phyloP scores from a whole-genome alignment of 139 green algal genomes.

The Micromonas commoda region DNA sequence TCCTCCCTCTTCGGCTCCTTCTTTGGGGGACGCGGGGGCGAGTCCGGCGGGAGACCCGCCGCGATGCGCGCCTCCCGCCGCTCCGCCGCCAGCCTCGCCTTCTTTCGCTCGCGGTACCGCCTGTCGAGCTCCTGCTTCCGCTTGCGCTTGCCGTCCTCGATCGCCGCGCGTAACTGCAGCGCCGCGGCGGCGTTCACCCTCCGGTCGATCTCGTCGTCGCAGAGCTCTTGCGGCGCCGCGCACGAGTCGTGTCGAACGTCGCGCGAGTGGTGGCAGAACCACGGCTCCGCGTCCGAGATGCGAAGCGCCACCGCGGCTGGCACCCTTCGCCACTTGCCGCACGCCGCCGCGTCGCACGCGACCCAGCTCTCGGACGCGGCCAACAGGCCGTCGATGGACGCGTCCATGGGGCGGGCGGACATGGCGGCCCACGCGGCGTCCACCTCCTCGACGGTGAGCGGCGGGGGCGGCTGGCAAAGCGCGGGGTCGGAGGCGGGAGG shows the following conservation, averaged over 20 bases:
- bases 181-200: background rate
- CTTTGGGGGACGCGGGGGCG: background rate
- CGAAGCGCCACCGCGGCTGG: background rate
- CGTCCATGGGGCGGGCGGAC: background rate
- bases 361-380: constrained; percentile 1
- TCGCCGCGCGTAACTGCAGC: background rate
- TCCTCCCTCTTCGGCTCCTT: background rate
- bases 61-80: background rate
- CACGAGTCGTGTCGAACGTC: background rate
- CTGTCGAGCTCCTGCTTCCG: background rate
- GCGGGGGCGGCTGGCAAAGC: background rate
- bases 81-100: background rate
- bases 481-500: no score
- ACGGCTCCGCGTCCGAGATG: background rate
- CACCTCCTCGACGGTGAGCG: background rate
- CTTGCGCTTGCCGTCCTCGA: background rate
- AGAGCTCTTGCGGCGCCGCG: background rate
- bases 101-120: background rate
- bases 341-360: background rate
- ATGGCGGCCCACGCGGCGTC: constrained; percentile 1
- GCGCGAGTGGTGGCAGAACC: background rate
- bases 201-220: background rate
- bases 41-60: background rate
- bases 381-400: background rate
- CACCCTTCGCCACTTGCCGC: constrained; percentile 16